Evolutionary conservation across 768 basidiomycete genomes (phyloP), one percentile per base, ranked within the genome.

Genomic region (Albatrellus ellisii): DNA sequence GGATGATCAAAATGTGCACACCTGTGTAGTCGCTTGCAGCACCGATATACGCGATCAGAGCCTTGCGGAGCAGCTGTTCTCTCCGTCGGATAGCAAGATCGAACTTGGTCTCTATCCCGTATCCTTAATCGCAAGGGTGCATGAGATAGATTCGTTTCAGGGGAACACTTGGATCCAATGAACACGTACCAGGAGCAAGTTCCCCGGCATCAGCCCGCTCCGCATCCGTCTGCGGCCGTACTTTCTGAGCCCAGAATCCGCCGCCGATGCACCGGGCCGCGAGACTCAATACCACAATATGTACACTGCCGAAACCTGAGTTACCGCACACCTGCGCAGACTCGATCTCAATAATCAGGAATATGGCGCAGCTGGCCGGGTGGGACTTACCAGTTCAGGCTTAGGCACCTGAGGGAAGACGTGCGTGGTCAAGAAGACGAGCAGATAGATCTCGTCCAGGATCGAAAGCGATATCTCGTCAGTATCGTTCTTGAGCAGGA

Each of bases 281-380:
- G 4, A 95, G 64, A 14, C 72, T 67, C 8, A 91, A 64, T 27
- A 92, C 73, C 1, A 86, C 80, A 1, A 75, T 66, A 53, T 98
- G 92, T 35, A 94, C 72, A 0, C 78, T 76, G 3, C 92, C 92
- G 53, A 88, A 94, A 4, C 86, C 84, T 1, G 85, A 72, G 46
- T 72, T 77, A 18, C 75, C 67, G n/a, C 74, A 70, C 36, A 68
- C 56, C 74, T 77, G 36, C 0, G 22, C 22, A 20, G 6, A 29
- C 5, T 11, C 20, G 27, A 28, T 27, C 6, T 42, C 6, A 36
- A 6, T n/a, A 43, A 33, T 39, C 21, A 35, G 33, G 10, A 9
- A 11, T 26, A 14, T 9, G 4, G n/a, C 48, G 36, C n/a, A 34
- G 43, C 20, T 37, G 14, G 22, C 29, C 28, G 14, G 3, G 21